Base-by-base conservation (phyloP, 768 basidiomycete genomes). In the Podaxis sp. region DNA sequence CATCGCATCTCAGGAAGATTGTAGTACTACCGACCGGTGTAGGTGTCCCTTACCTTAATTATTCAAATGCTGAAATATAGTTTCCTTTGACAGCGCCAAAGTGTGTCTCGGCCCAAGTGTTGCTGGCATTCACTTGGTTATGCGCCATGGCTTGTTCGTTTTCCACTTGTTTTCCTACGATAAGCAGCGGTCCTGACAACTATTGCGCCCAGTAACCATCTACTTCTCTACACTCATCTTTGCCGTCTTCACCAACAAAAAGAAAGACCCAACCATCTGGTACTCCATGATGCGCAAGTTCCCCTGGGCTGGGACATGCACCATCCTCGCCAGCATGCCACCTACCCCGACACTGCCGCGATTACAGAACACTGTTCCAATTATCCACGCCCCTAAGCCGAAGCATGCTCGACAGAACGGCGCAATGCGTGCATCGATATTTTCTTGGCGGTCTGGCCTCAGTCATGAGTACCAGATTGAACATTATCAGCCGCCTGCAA, bases 91-190 rank as follows among this genome's bases (percentile, higher is more conserved):
- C 32, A 57, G 65, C 65, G 23, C 65, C 64, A 14, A 64, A 68
- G 16, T 91, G 89, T 67, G 70, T 72, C 4, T 89, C 89, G 7
- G 76, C 78, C 21, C 76, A 72, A 48, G 75, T 87, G 28, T 73
- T 90, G 28, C 72, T 84, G 62, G 85, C 79, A 2, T 87, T 89
- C 65, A 76, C 82, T 54, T 89, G 87, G 87, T 71, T 76, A 44
- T 78, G 72, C 65, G 67, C 71, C 47, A 65, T 71, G 14, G 57
- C 70, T 37, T 62, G 74, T 75, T 59, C 56, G 74, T 69, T 13
- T 5, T 35, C 46, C 5, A 59, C 21, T 57, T 32, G 47, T 50
- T 36, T 56, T 21, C 21, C 25, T 21, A 11, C 6, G 25, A 42
- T 46, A 4, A 42, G n/a, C 16, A 42, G 54, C 35, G 35, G 40